Percentiles rank a stretch among this genome's conserved stretches.
These are phyloP conservation scores for Cercospora canescens DNA, from an alignment of 2,329 filamentous ascomycete species.

Conservation along the genomic window DNA sequence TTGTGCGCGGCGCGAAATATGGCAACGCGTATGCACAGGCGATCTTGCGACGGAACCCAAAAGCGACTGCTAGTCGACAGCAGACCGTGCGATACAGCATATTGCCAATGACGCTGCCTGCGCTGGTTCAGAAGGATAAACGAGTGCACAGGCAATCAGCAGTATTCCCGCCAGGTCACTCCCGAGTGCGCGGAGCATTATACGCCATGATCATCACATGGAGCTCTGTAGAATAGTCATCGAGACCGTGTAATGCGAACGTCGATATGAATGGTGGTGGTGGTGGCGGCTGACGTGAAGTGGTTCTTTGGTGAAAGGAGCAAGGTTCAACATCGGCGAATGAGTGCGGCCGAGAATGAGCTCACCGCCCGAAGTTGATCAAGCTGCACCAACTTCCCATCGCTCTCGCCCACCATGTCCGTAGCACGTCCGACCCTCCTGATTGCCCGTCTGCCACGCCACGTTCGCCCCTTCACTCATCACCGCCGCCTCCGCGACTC, in stretches of 20 bases:
- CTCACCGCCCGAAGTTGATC: neutral
- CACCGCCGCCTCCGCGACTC: neutral
- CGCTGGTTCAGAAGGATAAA: neutral
- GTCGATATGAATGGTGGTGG: neutral
- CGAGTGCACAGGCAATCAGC: neutral
- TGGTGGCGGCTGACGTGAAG: neutral
- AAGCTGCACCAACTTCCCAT: neutral
- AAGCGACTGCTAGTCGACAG: neutral
- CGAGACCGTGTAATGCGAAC: neutral
- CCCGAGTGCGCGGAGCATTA: neutral
- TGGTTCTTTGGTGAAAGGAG: neutral
- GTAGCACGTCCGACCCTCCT: neutral
- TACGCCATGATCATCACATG: neutral
- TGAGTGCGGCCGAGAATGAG: neutral
- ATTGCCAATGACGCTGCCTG: neutral
- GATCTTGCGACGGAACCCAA: neutral
- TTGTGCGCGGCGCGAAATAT: neutral
- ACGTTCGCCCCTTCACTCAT: neutral
- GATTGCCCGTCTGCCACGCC: neutral
- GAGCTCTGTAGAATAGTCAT: neutral
- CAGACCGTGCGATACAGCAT: neutral
- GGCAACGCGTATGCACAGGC: neutral
- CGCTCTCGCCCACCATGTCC: constrained; percentile 1
- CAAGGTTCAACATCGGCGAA: neutral
- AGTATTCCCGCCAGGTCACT: neutral